Evolutionary conservation across 371 early-diverging fungal genomes (phyloP).

Genomic region (Synchytrium microbalum): DNA sequence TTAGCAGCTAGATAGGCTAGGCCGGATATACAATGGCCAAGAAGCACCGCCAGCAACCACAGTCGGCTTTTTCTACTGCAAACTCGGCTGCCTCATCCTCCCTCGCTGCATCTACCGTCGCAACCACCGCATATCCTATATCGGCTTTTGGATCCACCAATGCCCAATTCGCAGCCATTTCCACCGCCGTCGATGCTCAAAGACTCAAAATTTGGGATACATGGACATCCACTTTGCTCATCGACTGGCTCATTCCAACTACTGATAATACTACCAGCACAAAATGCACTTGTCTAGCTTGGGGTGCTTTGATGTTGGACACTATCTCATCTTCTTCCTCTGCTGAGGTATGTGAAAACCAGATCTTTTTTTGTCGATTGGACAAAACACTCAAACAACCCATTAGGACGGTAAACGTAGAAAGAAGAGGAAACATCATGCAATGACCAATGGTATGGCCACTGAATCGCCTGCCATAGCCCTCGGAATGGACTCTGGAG

Average conservation of each 20-base stretch:
- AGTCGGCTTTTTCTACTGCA: too few species aligned
- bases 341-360: background rate
- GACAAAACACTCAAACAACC: slow-evolving; percentile 1
- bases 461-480: slow-evolving; percentile 43
- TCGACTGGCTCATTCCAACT: slow-evolving; percentile 45
- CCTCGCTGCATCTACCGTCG: too few species aligned
- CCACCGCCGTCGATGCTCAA: slow-evolving; percentile 61
- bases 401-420: background rate
- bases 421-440: slow-evolving; percentile 19
- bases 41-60: too few species aligned
- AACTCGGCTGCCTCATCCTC: too few species aligned
- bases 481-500: slow-evolving; percentile 56
- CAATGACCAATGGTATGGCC: slow-evolving; percentile 46
- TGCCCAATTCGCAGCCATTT: slow-evolving; percentile 61
- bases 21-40: too few species aligned
- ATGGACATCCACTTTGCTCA: slow-evolving; percentile 53
- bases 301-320: slow-evolving; percentile 60
- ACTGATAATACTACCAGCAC: slow-evolving; percentile 39
- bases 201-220: slow-evolving; percentile 64
- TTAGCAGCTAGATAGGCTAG: too few species aligned
- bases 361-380: background rate
- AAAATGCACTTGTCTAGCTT: slow-evolving; percentile 12
- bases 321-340: background rate
- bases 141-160: too few species aligned
- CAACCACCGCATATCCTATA: too few species aligned